Evolutionary conservation across 495 filamentous ascomycete species (phyloP), one percentile per base, ranked within the genome.

Genomic region (Alectoria sarmentosa): DNA sequence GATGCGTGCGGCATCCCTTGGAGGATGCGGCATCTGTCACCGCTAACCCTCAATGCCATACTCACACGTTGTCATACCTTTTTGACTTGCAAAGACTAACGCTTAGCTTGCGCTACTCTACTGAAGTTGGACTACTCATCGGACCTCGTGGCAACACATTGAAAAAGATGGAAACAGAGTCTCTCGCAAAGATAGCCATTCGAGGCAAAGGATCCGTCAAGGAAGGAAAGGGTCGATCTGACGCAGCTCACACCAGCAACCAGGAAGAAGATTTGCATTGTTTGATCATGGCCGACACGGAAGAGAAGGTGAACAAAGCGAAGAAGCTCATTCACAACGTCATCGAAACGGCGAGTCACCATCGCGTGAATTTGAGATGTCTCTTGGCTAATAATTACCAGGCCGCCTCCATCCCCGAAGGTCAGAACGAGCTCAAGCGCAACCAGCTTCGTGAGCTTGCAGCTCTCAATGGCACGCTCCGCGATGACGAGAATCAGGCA

Each of bases 51-150:
- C 71, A 70, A 76, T 77, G 67, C 74, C 74, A 67, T 72, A 71
- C 66, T 69, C 39, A 64, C 66, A 63, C 64, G 56, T 73, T 73
- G 65, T 70, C 68, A 65, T 63, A 39, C 59, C 54, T 56, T 61
- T 66, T 77, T 75, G 66, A 75, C 63, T 65, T 71, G 62, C 71
- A 79, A 72, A 76, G 76, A 93, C 94, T 98, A 96, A 98, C 91
- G 89, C 86, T 80, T 84, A 90, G 83, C 88, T 87, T 87, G 82
- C 80, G 74, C 75, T 79, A 79, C 81, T n/a, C n/a, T 87, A 87
- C 88, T 88, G 88, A 93, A 98, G 94, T 98, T 88, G 94, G 94
- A 77, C 86, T 98, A 86, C 91, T 98, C 74, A 98, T 98, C 85
- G 94, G 94, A 76, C 94, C 94, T 79, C 94, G 94, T 90, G 94